A percentile compares a stretch with the other conserved stretches of the same genome.
Evolutionary conservation across 169 alveolate genomes (phyloP).

Genomic region (Babesia ovis): DNA sequence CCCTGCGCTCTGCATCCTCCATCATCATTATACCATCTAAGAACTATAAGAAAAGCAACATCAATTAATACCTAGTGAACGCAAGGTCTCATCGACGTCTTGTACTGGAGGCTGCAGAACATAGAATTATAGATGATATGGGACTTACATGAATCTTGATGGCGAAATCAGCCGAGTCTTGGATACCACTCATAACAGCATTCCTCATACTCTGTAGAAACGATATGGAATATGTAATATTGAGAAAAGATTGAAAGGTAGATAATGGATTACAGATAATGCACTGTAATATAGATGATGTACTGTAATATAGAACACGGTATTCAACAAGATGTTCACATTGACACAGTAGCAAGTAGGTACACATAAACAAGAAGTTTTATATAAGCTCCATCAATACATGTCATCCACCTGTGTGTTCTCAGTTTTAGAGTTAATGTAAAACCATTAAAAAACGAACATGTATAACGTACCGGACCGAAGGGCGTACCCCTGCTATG

Average conservation of each 20-base stretch:
- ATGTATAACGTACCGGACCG: slow-evolving; percentile 52
- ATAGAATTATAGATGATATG: not conserved
- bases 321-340: not conserved
- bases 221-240: not conserved
- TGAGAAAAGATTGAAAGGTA: not conserved
- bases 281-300: not conserved
- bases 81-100: slow-evolving; percentile 52
- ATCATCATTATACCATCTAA: slow-evolving; percentile 76
- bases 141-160: slow-evolving; percentile 61
- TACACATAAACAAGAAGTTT: too few species aligned
- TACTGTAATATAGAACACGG: not conserved
- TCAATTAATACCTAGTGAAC: slow-evolving; percentile 32
- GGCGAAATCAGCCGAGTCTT: slow-evolving; percentile 69
- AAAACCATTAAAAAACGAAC: too few species aligned
- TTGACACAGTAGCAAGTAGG: too few species aligned
- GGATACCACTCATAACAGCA: slow-evolving; percentile 70
- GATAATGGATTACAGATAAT: not conserved
- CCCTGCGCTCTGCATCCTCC: slow-evolving; percentile 73
- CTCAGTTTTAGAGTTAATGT: too few species aligned
- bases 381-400: too few species aligned
- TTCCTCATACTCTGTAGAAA: slow-evolving; percentile 48
- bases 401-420: too few species aligned
- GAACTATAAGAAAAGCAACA: not conserved
- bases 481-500: slow-evolving; percentile 10
- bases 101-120: slow-evolving; percentile 62